A percentile compares a stretch with the other conserved stretches of the same genome.
These are phyloP conservation scores for Erysimum cheiri DNA, from an alignment of 441 rosid genomes.

Conservation along the genomic window DNA sequence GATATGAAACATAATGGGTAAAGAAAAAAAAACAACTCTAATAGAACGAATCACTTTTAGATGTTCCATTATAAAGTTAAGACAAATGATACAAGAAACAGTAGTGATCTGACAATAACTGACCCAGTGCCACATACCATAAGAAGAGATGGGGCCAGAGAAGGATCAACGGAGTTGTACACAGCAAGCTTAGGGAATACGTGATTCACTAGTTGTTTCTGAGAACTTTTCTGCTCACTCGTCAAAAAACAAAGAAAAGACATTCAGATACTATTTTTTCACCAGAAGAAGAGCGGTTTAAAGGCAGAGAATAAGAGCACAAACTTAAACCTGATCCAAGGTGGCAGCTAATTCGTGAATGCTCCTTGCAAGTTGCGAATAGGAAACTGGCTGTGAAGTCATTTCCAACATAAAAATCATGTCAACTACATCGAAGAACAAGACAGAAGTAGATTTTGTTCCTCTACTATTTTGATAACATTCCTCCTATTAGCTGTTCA, in stretches of 20 bases:
- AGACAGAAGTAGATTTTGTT: background rate
- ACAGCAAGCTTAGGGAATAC: slow-evolving; percentile 99
- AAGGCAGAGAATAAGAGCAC: slow-evolving; percentile 23
- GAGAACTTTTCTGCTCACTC: slow-evolving; percentile 80
- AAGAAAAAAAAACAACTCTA: background rate
- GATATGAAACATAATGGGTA: too few species aligned
- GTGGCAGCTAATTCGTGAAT: slow-evolving; percentile 97
- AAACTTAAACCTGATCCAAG: slow-evolving; percentile 79
- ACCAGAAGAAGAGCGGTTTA: background rate
- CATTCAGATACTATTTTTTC: slow-evolving; percentile 10
- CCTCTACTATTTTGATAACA: slow-evolving; percentile 5
- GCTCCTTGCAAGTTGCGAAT: slow-evolving; percentile 98
- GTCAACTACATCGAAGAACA: slow-evolving; percentile 26
- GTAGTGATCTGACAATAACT: slow-evolving; percentile 12
- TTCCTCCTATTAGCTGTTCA: slow-evolving; percentile 2
- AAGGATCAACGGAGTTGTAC: slow-evolving; percentile 98
- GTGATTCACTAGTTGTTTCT: slow-evolving; percentile 88
- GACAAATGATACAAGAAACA: background rate
- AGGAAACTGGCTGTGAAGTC: slow-evolving; percentile 86
- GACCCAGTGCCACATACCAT: slow-evolving; percentile 64
- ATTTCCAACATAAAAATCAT: slow-evolving; percentile 28
- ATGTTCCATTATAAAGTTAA: slow-evolving; percentile 20
- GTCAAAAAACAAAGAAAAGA: slow-evolving; percentile 9
- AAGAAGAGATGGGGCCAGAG: slow-evolving; percentile 99
- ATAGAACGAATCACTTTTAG: background rate